Evolutionary conservation across 352 stramenopile genomes (phyloP).

Genomic region (Phytophthora cryptogea): DNA sequence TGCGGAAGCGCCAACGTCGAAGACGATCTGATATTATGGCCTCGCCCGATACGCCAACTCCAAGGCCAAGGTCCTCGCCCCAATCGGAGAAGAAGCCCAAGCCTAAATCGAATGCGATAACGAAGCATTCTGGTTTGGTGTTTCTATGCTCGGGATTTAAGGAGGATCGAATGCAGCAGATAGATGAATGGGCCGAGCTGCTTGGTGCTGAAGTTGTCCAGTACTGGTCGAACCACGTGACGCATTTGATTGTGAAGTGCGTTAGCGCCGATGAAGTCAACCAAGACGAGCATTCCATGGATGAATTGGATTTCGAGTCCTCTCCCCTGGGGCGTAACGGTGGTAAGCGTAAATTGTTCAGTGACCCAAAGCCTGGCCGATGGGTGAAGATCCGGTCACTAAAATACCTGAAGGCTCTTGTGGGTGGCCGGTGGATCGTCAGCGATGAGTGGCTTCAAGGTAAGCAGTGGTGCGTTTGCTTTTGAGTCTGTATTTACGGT

Average conservation of each 20-base stretch:
- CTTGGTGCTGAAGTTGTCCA: constrained; percentile 53
- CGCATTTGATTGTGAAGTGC: constrained; percentile 86
- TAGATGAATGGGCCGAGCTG: constrained; percentile 46
- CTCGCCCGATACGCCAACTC: constrained; percentile 16
- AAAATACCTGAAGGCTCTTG: constrained; percentile 86
- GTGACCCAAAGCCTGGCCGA: constrained; percentile 40
- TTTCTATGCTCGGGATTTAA: constrained; percentile 68
- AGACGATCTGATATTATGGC: constrained; percentile 17
- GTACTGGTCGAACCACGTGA: constrained; percentile 65
- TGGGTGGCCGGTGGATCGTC: constrained; percentile 83
- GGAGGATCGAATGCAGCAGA: constrained; percentile 42
- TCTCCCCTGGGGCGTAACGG: constrained; percentile 12
- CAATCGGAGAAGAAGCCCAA: constrained; percentile 22
- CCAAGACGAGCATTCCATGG: constrained; percentile 22
- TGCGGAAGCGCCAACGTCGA: constrained; percentile 37
- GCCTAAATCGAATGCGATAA: constrained; percentile 20
- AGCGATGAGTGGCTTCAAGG: constrained; percentile 82
- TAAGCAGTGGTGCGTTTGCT: constrained; percentile 13
- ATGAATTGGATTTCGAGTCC: constrained; percentile 27
- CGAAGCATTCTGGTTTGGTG: constrained; percentile 46
- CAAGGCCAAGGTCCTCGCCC: constrained; percentile 14
- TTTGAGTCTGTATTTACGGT: not conserved
- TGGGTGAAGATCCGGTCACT: constrained; percentile 88
- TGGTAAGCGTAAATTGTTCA: constrained; percentile 60
- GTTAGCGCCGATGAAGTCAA: constrained; percentile 45